Conservation (phyloP, 2,329 filamentous ascomycete species). For the Mycosphaerella sp. region DNA sequence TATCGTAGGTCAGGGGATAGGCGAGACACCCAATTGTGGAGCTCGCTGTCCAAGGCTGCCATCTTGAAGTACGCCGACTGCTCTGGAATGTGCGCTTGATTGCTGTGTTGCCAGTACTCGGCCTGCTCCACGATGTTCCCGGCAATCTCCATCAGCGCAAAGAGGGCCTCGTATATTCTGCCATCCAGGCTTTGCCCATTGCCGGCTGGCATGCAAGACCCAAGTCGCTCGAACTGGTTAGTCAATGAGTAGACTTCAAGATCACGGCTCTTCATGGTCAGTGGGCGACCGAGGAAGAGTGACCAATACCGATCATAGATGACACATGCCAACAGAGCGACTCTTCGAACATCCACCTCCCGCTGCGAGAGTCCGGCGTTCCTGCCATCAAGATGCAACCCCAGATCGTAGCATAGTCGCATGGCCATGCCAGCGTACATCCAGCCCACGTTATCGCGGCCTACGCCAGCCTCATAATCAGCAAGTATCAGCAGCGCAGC, state of each 20-base stretch:
- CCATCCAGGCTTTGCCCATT: conserved; percentile 22
- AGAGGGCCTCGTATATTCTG: conserved; percentile 25
- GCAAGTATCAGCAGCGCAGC: conserved; percentile 24
- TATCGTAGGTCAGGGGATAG: conserved; percentile 24
- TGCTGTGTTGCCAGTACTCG: conserved; percentile 19
- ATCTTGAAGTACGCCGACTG: conserved; percentile 27
- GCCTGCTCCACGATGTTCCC: conserved; percentile 26
- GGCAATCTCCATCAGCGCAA: conserved; percentile 27
- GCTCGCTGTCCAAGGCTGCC: conserved; percentile 23
- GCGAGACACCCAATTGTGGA: conserved; percentile 22
- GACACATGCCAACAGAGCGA: conserved; percentile 27
- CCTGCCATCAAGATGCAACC: conserved; percentile 26
- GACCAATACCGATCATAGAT: conserved; percentile 28
- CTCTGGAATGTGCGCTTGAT: conserved; percentile 16
- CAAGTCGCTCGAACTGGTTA: conserved; percentile 24
- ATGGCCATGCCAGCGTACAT: conserved; percentile 28
- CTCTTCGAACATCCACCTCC: conserved; percentile 24
- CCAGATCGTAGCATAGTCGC: conserved; percentile 25
- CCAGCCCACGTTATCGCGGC: conserved; percentile 26
- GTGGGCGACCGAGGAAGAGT: conserved; percentile 25
- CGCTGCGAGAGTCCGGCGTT: conserved; percentile 20
- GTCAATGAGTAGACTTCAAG: conserved; percentile 24
- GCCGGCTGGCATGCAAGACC: conserved; percentile 24
- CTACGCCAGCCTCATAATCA: conserved; percentile 24
- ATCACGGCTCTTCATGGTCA: conserved; percentile 25